Evolutionary conservation across 176 grass and related monocot species (phyloP).

Genomic region (Elymus sibiricus): DNA sequence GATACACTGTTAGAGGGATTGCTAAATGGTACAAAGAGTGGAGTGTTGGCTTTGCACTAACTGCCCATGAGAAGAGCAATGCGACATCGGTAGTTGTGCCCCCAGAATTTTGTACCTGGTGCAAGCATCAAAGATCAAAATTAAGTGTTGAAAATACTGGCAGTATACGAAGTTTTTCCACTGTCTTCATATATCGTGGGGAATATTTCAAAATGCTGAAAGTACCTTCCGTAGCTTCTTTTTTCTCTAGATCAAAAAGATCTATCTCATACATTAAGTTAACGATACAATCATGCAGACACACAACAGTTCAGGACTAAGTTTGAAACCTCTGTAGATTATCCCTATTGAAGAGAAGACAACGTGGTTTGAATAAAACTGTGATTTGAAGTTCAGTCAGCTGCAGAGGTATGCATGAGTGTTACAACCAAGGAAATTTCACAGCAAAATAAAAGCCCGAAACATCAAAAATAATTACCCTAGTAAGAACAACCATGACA

Average conservation of each 20-base stretch:
- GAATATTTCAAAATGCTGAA: constrained; percentile 66
- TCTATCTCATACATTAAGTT: no score
- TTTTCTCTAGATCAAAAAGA: no score
- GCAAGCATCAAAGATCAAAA: not conserved
- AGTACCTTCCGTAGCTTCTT: constrained; percentile 26
- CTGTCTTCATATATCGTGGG: constrained; percentile 52
- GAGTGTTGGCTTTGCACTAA: constrained; percentile 30
- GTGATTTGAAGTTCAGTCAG: not conserved
- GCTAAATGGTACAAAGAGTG: not conserved
- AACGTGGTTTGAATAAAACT: not conserved
- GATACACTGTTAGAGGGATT: no score
- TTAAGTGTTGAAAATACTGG: not conserved
- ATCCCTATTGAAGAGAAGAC: constrained; percentile 38
- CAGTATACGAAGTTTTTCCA: not conserved
- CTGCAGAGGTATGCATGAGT: not conserved
- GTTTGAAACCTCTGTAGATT: no score
- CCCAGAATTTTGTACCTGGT: constrained; percentile 46
- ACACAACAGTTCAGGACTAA: no score
- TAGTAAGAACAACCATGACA: constrained; percentile 10
- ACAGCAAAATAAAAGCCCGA: not conserved
- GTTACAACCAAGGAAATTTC: not conserved
- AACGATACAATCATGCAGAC: no score
- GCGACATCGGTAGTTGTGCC: constrained; percentile 47
- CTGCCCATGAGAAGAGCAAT: constrained; percentile 68
- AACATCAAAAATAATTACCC: constrained; percentile 34